phyloP scores from a whole-genome alignment of 164 flowering plant genomes.

The Stephania cephalantha region DNA sequence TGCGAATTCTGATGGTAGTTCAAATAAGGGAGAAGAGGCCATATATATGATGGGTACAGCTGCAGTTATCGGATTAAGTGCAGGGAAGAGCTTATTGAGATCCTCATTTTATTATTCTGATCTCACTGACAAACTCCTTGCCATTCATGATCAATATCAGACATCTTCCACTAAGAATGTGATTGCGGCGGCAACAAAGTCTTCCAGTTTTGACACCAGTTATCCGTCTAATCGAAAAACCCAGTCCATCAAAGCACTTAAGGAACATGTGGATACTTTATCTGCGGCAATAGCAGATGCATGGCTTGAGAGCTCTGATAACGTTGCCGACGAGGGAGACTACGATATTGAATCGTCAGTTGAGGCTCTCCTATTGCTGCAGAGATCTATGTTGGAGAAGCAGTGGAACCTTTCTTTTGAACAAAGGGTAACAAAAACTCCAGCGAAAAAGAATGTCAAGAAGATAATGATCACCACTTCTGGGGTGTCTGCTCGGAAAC shows the following conservation, averaged over 20 bases:
- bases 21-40: conserved; percentile 18
- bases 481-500: conserved; percentile 74
- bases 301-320: conserved; percentile 25
- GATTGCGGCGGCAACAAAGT: conserved; percentile 44
- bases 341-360: conserved; percentile 39
- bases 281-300: conserved; percentile 30
- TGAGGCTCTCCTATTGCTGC: conserved; percentile 76
- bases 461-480: conserved; percentile 49
- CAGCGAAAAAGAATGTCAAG: conserved; percentile 23
- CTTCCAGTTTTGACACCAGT: conserved; percentile 38
- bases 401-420: conserved; percentile 78
- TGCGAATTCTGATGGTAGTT: conserved; percentile 20
- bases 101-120: conserved; percentile 63
- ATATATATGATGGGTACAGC: conserved; percentile 67
- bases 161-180: conserved; percentile 32
- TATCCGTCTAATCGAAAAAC: conserved; percentile 33
- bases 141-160: conserved; percentile 39
- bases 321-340: conserved; percentile 37
- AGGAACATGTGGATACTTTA: conserved; percentile 41
- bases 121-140: conserved; percentile 43
- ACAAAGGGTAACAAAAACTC: conserved; percentile 14
- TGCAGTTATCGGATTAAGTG: conserved; percentile 66
- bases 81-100: conserved; percentile 71
- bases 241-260: conserved; percentile 55
- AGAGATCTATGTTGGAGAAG: conserved; percentile 89